Conservation (phyloP, 148 eudicot species). For the Salicornia ramosissima region DNA sequence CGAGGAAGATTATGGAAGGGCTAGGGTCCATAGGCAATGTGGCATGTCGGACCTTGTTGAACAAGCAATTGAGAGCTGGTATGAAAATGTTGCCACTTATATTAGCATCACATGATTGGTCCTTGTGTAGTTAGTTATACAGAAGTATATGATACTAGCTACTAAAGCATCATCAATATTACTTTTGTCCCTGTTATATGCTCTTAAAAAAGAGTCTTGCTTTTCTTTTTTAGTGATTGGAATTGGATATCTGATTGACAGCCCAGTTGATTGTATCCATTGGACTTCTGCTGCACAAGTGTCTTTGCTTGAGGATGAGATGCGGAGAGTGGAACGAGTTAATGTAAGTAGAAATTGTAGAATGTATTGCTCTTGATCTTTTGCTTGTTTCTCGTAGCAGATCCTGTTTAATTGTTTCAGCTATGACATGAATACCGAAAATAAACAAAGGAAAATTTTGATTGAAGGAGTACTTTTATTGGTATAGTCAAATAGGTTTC, state of each 20-base stretch:
- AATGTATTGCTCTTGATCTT: not conserved
- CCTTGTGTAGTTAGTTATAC: not conserved
- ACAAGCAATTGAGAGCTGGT: constrained; percentile 96
- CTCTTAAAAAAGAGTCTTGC: not conserved
- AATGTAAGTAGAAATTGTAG: constrained; percentile 49
- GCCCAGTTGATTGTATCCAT: constrained; percentile 98
- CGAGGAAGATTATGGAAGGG: constrained; percentile 97
- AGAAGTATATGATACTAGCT: not conserved
- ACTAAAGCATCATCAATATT: not conserved
- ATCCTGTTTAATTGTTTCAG: too few relatives aligned
- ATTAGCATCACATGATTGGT: not conserved
- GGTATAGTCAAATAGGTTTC: too few relatives aligned
- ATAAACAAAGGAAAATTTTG: too few relatives aligned
- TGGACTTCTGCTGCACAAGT: constrained; percentile 96
- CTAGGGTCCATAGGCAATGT: constrained; percentile 69
- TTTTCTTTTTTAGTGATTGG: not conserved
- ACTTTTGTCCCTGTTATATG: not conserved
- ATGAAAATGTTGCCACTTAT: constrained; percentile 2
- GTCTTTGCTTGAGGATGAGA: constrained; percentile 96
- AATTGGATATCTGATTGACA: constrained; percentile 29
- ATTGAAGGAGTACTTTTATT: too few relatives aligned
- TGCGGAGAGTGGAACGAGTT: constrained; percentile 96
- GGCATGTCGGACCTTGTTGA: constrained; percentile 61
- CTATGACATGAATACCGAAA: too few relatives aligned
- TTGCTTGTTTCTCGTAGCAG: not conserved